A percentile compares a stretch with the other conserved stretches of the same genome.
These are phyloP conservation scores for Fraxinus baroniana DNA, from an alignment of 305 asterid species.

Conservation along the genomic window DNA sequence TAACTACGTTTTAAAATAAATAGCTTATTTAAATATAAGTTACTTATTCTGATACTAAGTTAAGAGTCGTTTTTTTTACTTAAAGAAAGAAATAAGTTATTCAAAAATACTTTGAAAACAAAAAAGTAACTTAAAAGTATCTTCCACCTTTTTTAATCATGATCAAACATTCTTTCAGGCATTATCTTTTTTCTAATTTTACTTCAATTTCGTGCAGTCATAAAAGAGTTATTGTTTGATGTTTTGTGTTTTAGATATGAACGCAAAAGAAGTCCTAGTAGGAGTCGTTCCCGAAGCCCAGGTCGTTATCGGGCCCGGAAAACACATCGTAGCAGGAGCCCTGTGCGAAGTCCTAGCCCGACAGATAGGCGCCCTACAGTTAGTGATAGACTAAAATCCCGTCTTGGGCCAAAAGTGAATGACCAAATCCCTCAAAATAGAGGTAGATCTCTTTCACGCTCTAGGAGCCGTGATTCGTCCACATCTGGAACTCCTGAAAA, in stretches of 20 bases:
- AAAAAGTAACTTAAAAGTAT: neutral
- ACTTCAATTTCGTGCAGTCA: neutral
- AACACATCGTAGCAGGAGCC: constrained; percentile 60
- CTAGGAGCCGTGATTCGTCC: constrained; percentile 53
- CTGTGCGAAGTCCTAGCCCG: constrained; percentile 64
- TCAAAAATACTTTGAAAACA: neutral
- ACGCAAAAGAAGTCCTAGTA: constrained; percentile 63
- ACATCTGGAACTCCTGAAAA: constrained; percentile 48
- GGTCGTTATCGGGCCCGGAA: constrained; percentile 41
- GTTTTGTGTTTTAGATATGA: constrained; percentile 46
- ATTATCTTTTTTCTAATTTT: neutral
- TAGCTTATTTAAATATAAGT: neutral
- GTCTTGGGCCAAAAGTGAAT: constrained; percentile 65
- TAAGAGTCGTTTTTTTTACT: neutral
- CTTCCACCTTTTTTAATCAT: neutral
- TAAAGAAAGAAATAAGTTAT: neutral
- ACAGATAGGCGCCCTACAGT: constrained; percentile 43
- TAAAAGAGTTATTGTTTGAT: neutral
- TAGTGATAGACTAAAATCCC: constrained; percentile 68
- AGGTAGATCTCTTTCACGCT: constrained; percentile 51
- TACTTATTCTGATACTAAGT: neutral
- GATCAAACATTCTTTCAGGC: neutral
- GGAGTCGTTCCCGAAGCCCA: constrained; percentile 77
- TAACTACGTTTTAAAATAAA: neutral
- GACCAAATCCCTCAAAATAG: constrained; percentile 31